Conservation (phyloP, 2,329 filamentous ascomycete species). For the Cordyceps pruinosa region DNA sequence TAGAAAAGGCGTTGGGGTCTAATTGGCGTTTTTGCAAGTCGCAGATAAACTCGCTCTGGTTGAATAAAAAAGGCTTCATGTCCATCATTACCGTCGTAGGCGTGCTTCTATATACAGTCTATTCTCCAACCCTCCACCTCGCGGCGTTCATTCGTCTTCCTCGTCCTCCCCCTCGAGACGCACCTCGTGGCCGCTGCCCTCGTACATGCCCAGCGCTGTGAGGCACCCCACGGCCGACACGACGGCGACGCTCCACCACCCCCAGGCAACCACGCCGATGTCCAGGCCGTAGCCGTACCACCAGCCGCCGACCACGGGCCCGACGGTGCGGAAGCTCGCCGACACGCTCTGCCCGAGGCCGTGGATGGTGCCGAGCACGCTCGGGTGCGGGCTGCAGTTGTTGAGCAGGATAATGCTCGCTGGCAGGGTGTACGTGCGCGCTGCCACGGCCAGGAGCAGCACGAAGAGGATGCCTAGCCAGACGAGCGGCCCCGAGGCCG, state of each 20-base stretch:
- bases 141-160: constrained; percentile 6
- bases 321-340: constrained; percentile 42
- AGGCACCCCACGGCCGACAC: constrained; percentile 51
- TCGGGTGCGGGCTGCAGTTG: constrained; percentile 53
- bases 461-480: constrained; percentile 58
- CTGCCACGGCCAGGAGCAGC: constrained; percentile 62
- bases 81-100: not conserved
- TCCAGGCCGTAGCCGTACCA: constrained; percentile 41
- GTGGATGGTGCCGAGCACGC: constrained; percentile 51
- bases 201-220: constrained; percentile 54
- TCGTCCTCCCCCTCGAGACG: constrained; percentile 41
- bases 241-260: constrained; percentile 42
- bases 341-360: constrained; percentile 46
- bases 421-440: constrained; percentile 60
- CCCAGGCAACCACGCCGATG: constrained; percentile 38
- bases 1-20: not conserved
- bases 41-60: not conserved
- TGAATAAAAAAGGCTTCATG: not conserved
- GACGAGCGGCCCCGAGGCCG: constrained; percentile 42
- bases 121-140: not conserved
- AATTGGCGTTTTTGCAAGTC: not conserved
- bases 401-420: constrained; percentile 54
- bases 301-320: constrained; percentile 43
- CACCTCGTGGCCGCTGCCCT: constrained; percentile 58
- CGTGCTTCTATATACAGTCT: not conserved